These are phyloP conservation scores for Lachnellula occidentalis DNA, from an alignment of 2,329 filamentous ascomycete species.

Conservation along the genomic window DNA sequence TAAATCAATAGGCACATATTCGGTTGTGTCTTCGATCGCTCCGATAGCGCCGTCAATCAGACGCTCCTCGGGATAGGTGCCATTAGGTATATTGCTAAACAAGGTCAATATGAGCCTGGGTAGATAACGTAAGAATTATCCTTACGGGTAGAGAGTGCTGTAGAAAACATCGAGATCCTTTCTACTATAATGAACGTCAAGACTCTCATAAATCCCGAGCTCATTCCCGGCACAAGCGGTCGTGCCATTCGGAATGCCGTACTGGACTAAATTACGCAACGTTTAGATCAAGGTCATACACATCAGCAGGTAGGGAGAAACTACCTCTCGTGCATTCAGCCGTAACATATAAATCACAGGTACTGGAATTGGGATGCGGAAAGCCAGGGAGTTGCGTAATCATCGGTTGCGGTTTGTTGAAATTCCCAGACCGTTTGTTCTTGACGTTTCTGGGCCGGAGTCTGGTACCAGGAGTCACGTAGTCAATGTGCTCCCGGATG, in stretches of 20 bases:
- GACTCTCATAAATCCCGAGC: conserved; percentile 41
- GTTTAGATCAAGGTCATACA: background rate
- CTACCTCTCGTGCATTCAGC: conserved; percentile 23
- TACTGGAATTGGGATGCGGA: conserved; percentile 18
- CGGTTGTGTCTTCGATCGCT: conserved; percentile 17
- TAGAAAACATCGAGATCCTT: conserved; percentile 40
- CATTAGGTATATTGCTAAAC: conserved; percentile 32
- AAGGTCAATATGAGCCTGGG: background rate
- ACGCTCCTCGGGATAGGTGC: conserved; percentile 36
- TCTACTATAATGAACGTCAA: conserved; percentile 41
- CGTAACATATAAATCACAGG: conserved; percentile 22
- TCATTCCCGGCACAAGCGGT: conserved; percentile 35
- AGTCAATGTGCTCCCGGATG: conserved; percentile 46
- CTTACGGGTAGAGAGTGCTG: conserved; percentile 29
- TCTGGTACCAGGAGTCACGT: conserved; percentile 51
- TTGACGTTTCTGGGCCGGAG: conserved; percentile 30
- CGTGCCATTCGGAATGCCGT: conserved; percentile 37
- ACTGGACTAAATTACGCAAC: conserved; percentile 29
- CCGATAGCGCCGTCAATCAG: conserved; percentile 38
- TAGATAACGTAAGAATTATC: background rate
- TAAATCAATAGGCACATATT: conserved; percentile 19
- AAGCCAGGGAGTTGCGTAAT: conserved; percentile 22
- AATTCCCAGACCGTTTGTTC: conserved; percentile 1
- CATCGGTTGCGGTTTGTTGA: conserved; percentile 8
- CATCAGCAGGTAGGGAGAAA: background rate